Evolutionary conservation across 495 filamentous ascomycete genomes (phyloP), one percentile per base, ranked within the genome.

Genomic region (Schizothecium vesticola): DNA sequence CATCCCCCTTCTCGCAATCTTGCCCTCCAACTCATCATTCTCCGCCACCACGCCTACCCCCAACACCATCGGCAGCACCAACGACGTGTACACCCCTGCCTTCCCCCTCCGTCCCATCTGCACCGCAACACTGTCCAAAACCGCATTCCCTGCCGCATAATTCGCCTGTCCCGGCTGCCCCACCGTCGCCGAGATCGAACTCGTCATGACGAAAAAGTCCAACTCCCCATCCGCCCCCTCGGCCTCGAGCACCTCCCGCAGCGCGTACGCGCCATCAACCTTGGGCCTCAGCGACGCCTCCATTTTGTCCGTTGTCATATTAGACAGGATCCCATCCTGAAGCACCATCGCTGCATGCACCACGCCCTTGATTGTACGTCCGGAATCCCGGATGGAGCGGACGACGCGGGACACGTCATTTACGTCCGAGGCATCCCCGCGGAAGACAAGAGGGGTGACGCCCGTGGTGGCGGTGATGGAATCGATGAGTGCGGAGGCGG

Each of bases 321-420:
- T 68, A 22, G 75, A 69, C 63, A 81, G 76, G 19, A 78, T 61
- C 1, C 71, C 66, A 33, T 85, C 84, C 68, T 80, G 64, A 57
- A 86, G 74, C 23, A 83, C 79, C 82, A 86, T 86, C 12, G 85
- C 84, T n/a, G 79, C 83, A 65, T 86, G 82, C 3, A 85, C 78
- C 62, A 83, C 81, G 43, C 85, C 85, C 13, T 70, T 74, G 55
- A 86, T 78, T n/a, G n/a, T n/a, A n/a, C n/a, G n/a, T n/a, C n/a
- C n/a, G n/a, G n/a, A n/a, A n/a, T n/a, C n/a, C n/a, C n/a, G n/a
- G n/a, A n/a, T n/a, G n/a, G n/a, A n/a, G n/a, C n/a, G n/a, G n/a
- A n/a, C n/a, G n/a, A n/a, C n/a, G n/a, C n/a, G n/a, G n/a, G n/a
- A n/a, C n/a, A n/a, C n/a, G n/a, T n/a, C n/a, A n/a, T n/a, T n/a